Base-by-base conservation (phyloP, 768 basidiomycete genomes). In the Paxillus rubicundulus region DNA sequence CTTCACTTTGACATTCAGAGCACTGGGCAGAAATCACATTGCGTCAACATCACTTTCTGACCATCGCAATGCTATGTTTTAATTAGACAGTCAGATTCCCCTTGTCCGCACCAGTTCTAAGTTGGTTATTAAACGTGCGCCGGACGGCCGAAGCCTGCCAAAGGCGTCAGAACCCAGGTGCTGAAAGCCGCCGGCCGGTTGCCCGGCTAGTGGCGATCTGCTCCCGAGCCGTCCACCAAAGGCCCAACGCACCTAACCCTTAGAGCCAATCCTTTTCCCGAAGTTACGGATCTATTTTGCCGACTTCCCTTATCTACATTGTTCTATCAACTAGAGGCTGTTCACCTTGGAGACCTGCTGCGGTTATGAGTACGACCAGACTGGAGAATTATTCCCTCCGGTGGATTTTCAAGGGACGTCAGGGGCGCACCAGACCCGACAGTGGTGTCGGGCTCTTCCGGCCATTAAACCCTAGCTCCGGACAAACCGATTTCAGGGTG, bases 51-150 rank as follows among this genome's bases (percentile, higher is more conserved):
- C 82, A 81, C 81, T 81, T 82, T 82, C 73, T 77, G 80, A 74
- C 80, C 80, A 81, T 83, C 79, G 76, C 82, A 84, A 84, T 84
- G 82, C 84, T 85, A 82, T 84, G 83, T 84, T 84, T 84, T 84
- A 84, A 84, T 85, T 84, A 84, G 82, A 84, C 83, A 84, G 82
- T 84, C 84, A 81, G 82, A 84, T 85, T 84, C 82, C 82, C 84
- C 82, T 81, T 81, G 82, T 84, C 83, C 82, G 79, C 80, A 80
- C 83, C 82, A 83, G 81, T 83, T 84, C 82, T 82, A 80, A 83
- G 78, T 83, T 61, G 74, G 74, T 82, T 78, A 80, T 84, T 84
- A 82, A 83, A 63, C 72, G 75, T 77, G 66, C 77, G 66, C 80
- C 79, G 70, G 80, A 83, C 74, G 27, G 13, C 10, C 47, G 13